phyloP scores from a whole-genome alignment of 345 rosid genomes.

The Citrus medica region DNA sequence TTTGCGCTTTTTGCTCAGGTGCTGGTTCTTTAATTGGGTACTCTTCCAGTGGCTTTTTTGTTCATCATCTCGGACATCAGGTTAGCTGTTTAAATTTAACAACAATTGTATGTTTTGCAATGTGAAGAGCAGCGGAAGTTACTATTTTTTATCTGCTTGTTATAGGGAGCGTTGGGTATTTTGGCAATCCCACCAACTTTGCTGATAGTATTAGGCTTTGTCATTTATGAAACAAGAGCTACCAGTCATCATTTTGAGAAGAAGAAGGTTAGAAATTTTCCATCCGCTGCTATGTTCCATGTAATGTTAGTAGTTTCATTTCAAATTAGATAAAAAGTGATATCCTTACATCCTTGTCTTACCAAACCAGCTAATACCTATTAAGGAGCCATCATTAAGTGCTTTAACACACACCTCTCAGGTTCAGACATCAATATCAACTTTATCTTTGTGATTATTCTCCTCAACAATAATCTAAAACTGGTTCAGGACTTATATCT shows the following conservation, averaged over 20 bases:
- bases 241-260: conserved; percentile 30
- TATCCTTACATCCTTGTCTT: background rate
- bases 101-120: background rate
- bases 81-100: conserved; percentile 16
- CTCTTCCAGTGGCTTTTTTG: conserved; percentile 66
- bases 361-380: conserved; percentile 3
- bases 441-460: background rate
- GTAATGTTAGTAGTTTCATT: background rate
- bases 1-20: conserved; percentile 75
- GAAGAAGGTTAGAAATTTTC: conserved; percentile 39
- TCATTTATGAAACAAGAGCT: conserved; percentile 54
- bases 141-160: background rate
- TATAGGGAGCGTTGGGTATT: conserved; percentile 60
- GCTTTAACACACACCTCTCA: background rate
- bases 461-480: background rate
- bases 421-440: background rate
- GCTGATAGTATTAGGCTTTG: conserved; percentile 53
- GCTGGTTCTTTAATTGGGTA: conserved; percentile 75
- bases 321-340: background rate
- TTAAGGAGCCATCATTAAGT: background rate
- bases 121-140: background rate
- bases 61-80: conserved; percentile 75
- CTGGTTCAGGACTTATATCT: background rate
- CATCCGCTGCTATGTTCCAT: background rate
- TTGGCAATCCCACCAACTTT: conserved; percentile 59